These are phyloP conservation scores for Naganishia sp. DNA, from an alignment of 1,284 basidiomycete genomes.

Conservation along the genomic window DNA sequence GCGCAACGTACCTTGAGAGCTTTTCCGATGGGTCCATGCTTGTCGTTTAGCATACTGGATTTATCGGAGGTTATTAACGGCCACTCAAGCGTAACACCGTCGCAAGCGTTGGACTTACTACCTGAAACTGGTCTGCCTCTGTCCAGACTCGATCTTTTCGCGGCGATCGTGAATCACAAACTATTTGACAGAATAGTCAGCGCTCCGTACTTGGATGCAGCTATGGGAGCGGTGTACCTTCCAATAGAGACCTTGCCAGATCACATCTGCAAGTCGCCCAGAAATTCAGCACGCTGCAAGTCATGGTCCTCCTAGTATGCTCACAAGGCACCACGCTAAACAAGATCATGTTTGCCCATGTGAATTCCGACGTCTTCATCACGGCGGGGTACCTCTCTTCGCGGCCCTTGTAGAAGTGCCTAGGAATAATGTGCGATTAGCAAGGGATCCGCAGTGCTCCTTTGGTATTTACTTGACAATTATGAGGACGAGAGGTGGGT, in stretches of 20 bases:
- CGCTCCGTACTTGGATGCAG: neutral
- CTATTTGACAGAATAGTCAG: constrained; percentile 49
- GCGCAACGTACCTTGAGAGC: constrained; percentile 56
- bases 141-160: constrained; percentile 80
- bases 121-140: constrained; percentile 80
- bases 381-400: constrained; percentile 79
- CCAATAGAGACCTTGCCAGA: constrained; percentile 88
- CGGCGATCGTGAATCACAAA: constrained; percentile 81
- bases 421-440: constrained; percentile 42
- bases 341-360: constrained; percentile 52
- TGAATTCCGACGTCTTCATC: constrained; percentile 53
- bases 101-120: constrained; percentile 52
- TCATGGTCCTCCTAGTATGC: constrained; percentile 10
- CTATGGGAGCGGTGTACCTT: constrained; percentile 59
- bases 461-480: constrained; percentile 69
- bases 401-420: constrained; percentile 78
- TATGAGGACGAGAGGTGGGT: constrained; percentile 80
- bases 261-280: constrained; percentile 62
- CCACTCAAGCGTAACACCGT: neutral
- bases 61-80: neutral
- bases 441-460: neutral
- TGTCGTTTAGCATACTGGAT: constrained; percentile 72
- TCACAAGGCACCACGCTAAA: constrained; percentile 50
- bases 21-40: constrained; percentile 76
- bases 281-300: neutral